Base-by-base conservation (phyloP, 2,329 filamentous ascomycete species). In the Colletotrichum sp. region DNA sequence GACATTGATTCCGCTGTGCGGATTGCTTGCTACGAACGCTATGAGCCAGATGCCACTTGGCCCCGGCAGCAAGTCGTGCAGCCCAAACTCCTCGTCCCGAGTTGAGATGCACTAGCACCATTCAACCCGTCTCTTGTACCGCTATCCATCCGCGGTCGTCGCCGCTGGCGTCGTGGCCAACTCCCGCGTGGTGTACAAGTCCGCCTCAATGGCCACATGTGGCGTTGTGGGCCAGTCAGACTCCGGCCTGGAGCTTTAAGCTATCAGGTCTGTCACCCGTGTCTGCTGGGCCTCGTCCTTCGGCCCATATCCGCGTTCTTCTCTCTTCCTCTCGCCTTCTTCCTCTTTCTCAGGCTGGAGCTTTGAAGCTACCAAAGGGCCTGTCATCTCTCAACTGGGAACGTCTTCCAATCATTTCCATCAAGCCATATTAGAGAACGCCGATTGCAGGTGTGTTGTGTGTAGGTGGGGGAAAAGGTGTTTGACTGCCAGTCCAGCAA, bases 331-430 rank as follows among this genome's bases (percentile, higher is more conserved):
- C 43, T 21, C n/a, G 43, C 43, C 43, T 52, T 52, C 61, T 68
- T 66, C 56, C 73, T 83, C 79, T 80, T 82, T 82, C 77, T 79
- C 83, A 89, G 89, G 88, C 89, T 91, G 90, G 90, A 91, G 89
- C 90, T 91, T 91, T 91, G 85, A 91, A 91, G 90, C 90, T 89
- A 91, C 89, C 90, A 91, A 87, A 87, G 85, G 87, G 83, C 89
- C 88, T 88, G 81, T 79, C 80, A 78, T 79, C 79, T 81, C 71
- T 52, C 65, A 74, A 76, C 32, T 38, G 71, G 74, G 66, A 75
- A 60, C 66, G 43, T 75, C 71, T 76, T 78, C 77, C 79, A 72
- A 78, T 77, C 79, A 81, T 82, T 84, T 82, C 83, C 82, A 82
- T 81, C 82, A 83, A 83, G 78, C 80, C 82, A 83, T 79, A 83